A percentile compares a stretch with the other conserved stretches of the same genome.
Evolutionary conservation across 2,329 filamentous ascomycete species (phyloP).

Genomic region (Xylariaceae sp.): DNA sequence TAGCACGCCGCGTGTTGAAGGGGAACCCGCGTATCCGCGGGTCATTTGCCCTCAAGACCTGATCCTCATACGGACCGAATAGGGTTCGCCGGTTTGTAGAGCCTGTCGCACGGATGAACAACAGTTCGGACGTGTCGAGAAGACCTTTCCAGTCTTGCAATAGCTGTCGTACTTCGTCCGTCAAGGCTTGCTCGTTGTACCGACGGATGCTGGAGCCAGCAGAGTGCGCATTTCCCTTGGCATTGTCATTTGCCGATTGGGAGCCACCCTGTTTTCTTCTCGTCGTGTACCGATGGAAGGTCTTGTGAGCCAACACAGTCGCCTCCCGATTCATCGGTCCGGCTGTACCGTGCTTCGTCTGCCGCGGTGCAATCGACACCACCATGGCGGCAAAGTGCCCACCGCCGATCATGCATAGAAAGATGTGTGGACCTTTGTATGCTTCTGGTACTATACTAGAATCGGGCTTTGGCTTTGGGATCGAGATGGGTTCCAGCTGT

Average conservation of each 20-base stretch:
- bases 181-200: slow-evolving; percentile 88
- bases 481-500: slow-evolving; percentile 62
- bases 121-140: slow-evolving; percentile 75
- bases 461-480: slow-evolving; percentile 51
- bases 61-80: slow-evolving; percentile 86
- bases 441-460: slow-evolving; percentile 49
- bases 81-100: slow-evolving; percentile 79
- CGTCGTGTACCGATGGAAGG: slow-evolving; percentile 95
- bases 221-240: slow-evolving; percentile 91
- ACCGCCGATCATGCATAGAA: slow-evolving; percentile 97
- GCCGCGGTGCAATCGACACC: slow-evolving; percentile 77
- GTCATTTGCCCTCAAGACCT: slow-evolving; percentile 76
- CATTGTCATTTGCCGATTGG: slow-evolving; percentile 87
- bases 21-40: slow-evolving; percentile 79
- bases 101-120: slow-evolving; percentile 88
- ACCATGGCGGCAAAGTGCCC: slow-evolving; percentile 98
- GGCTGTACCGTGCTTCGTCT: slow-evolving; percentile 59
- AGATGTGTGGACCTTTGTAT: slow-evolving; percentile 75
- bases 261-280: slow-evolving; percentile 92
- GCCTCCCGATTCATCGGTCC: slow-evolving; percentile 78
- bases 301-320: slow-evolving; percentile 89
- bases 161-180: slow-evolving; percentile 79
- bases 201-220: slow-evolving; percentile 84
- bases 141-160: slow-evolving; percentile 78
- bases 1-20: slow-evolving; percentile 86